Conservation (phyloP, 2,329 filamentous ascomycete genomes). For the Leptographium lundbergii region DNA sequence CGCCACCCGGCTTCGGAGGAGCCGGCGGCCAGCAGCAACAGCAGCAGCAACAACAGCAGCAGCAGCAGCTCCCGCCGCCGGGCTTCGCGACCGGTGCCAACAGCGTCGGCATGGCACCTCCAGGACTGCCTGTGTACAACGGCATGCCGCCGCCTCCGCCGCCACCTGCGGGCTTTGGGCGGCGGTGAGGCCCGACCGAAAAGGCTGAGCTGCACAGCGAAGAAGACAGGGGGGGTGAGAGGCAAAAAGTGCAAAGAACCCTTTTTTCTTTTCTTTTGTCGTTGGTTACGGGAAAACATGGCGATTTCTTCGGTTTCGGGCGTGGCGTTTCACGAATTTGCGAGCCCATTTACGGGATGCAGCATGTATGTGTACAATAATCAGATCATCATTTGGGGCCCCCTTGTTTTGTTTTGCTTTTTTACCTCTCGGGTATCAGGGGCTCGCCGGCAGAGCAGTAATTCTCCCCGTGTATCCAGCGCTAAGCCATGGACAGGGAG, state of each 20-base stretch:
- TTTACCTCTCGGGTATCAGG: too few species aligned
- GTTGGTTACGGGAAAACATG: not conserved
- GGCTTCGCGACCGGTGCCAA: conserved; percentile 23
- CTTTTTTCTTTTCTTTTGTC: not conserved
- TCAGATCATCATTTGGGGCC: not conserved
- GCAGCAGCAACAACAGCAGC: conserved; percentile 13
- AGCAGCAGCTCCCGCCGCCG: conserved; percentile 16
- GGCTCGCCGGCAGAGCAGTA: too few species aligned
- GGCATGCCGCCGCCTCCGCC: conserved; percentile 11
- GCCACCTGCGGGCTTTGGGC: conserved; percentile 16
- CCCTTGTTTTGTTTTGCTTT: not conserved
- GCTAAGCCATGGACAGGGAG: too few species aligned
- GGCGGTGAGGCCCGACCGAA: conserved; percentile 10
- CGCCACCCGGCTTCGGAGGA: conserved; percentile 21
- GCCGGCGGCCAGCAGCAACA: conserved; percentile 17
- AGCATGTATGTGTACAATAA: not conserved
- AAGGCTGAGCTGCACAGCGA: too few species aligned
- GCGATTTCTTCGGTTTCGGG: not conserved
- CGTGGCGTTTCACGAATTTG: not conserved
- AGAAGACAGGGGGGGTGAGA: not conserved
- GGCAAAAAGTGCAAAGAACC: not conserved
- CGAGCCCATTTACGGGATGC: not conserved
- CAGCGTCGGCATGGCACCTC: conserved; percentile 19
- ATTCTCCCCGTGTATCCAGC: too few species aligned
- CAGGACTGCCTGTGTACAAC: conserved; percentile 4